These are phyloP conservation scores for Colletotrichum cuscutae DNA, from an alignment of 2,329 filamentous ascomycete species.

Conservation along the genomic window DNA sequence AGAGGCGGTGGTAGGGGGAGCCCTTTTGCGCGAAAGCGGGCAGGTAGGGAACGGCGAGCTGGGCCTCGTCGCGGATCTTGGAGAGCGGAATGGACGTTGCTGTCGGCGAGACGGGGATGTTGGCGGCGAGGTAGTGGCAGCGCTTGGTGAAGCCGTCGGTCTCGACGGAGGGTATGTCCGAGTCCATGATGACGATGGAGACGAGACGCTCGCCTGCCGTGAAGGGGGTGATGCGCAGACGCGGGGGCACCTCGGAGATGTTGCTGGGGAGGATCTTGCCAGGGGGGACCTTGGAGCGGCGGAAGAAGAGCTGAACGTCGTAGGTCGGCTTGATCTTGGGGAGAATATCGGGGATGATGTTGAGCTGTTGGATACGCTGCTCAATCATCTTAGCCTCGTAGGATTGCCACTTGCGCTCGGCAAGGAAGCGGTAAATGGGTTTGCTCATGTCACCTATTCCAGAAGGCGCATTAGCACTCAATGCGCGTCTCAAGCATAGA, in stretches of 20 bases:
- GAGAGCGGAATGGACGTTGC: slow-evolving; percentile 73
- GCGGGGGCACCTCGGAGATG: slow-evolving; percentile 78
- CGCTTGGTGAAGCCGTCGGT: slow-evolving; percentile 81
- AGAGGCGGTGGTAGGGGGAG: slow-evolving; percentile 88
- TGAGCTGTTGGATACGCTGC: slow-evolving; percentile 88
- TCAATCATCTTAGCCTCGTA: slow-evolving; percentile 83
- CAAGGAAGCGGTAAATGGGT: slow-evolving; percentile 92
- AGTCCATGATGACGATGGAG: slow-evolving; percentile 86
- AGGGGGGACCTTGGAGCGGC: slow-evolving; percentile 73
- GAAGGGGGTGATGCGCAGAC: slow-evolving; percentile 86
- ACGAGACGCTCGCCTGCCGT: slow-evolving; percentile 83
- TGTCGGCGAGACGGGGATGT: slow-evolving; percentile 63
- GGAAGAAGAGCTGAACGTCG: slow-evolving; percentile 86
- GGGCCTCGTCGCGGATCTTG: slow-evolving; percentile 66
- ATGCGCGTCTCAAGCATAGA: background rate
- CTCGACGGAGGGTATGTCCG: slow-evolving; percentile 86
- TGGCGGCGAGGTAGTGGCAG: slow-evolving; percentile 87
- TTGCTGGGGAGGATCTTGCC: slow-evolving; percentile 82
- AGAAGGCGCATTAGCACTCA: slow-evolving; percentile 1
- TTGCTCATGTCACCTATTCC: slow-evolving; percentile 88
- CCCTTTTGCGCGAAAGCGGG: slow-evolving; percentile 91
- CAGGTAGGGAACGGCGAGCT: slow-evolving; percentile 83
- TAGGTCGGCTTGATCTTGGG: slow-evolving; percentile 80
- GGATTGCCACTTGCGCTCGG: slow-evolving; percentile 86
- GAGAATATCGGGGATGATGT: slow-evolving; percentile 88